Conservation (phyloP, 257 asterid species). For the Salvia rosmarinus region DNA sequence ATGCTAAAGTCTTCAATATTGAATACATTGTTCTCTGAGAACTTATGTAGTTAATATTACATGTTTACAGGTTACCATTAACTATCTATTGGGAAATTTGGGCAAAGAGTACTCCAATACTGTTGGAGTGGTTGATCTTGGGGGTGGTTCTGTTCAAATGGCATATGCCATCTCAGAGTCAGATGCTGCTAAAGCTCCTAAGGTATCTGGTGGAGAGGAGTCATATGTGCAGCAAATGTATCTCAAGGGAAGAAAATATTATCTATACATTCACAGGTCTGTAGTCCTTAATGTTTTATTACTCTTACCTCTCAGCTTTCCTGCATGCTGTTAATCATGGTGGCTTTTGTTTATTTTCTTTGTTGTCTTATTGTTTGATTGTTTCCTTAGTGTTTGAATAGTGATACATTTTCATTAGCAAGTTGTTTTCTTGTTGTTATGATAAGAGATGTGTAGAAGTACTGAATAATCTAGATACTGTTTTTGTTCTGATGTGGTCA, state of each 20-base stretch:
- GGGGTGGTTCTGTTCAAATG: constrained; percentile 92
- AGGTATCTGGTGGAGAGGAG: constrained; percentile 50
- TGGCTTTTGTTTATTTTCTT: background rate
- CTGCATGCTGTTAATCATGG: constrained; percentile 20
- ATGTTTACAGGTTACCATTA: constrained; percentile 65
- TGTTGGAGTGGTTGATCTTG: constrained; percentile 81
- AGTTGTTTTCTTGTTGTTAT: background rate
- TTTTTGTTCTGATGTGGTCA: background rate
- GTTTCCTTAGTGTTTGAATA: background rate
- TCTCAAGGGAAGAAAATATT: constrained; percentile 59
- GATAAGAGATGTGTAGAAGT: background rate
- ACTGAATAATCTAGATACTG: constrained; percentile 10
- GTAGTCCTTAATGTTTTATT: constrained; percentile 9
- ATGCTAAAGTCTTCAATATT: constrained; percentile 1
- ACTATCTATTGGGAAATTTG: constrained; percentile 72
- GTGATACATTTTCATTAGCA: constrained; percentile 16
- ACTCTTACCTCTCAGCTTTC: constrained; percentile 20
- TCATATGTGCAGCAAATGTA: constrained; percentile 69
- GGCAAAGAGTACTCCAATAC: constrained; percentile 61
- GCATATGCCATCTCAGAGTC: constrained; percentile 73
- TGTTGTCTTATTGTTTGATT: constrained; percentile 1
- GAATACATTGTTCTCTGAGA: constrained; percentile 2
- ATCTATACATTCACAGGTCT: constrained; percentile 81
- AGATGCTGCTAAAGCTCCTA: constrained; percentile 70
- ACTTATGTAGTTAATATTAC: constrained; percentile 23